phyloP scores from a whole-genome alignment of 1,284 basidiomycete genomes.

The Sporisorium scitamineum region DNA sequence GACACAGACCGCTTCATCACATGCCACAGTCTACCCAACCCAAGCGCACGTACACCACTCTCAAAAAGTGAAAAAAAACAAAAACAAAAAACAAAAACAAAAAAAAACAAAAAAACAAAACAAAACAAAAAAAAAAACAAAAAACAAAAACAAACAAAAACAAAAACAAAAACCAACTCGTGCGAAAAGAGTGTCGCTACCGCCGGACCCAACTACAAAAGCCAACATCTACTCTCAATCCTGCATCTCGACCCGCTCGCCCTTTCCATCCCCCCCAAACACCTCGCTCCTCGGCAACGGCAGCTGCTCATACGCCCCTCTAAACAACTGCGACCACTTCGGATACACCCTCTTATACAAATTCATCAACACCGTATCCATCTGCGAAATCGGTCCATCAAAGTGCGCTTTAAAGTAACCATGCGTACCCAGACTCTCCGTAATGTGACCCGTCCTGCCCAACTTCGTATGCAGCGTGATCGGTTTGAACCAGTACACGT shows the following conservation, averaged over 20 bases:
- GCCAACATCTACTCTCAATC: constrained; percentile 27
- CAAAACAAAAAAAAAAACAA: too few species aligned
- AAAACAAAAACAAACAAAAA: too few species aligned
- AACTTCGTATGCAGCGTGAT: constrained; percentile 93
- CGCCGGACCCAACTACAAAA: too few species aligned
- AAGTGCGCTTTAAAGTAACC: constrained; percentile 97
- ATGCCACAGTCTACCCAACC: too few species aligned
- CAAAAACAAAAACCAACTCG: too few species aligned
- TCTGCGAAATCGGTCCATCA: constrained; percentile 92
- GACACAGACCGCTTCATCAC: too few species aligned
- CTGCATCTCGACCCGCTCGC: constrained; percentile 2
- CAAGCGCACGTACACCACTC: too few species aligned
- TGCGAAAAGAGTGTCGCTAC: too few species aligned
- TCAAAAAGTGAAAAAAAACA: too few species aligned
- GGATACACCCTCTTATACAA: constrained; percentile 80
- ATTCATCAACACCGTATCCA: constrained; percentile 73
- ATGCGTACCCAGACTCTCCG: constrained; percentile 94
- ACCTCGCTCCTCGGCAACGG: constrained; percentile 37
- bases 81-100: too few species aligned
- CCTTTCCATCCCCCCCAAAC: neutral
- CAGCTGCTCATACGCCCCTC: constrained; percentile 24
- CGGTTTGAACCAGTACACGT: constrained; percentile 92
- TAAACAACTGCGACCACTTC: constrained; percentile 74
- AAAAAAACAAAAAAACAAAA: too few species aligned
- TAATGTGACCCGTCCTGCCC: constrained; percentile 88